Conservation (phyloP, 305 asterid species). For the Fraxinus paxiana region DNA sequence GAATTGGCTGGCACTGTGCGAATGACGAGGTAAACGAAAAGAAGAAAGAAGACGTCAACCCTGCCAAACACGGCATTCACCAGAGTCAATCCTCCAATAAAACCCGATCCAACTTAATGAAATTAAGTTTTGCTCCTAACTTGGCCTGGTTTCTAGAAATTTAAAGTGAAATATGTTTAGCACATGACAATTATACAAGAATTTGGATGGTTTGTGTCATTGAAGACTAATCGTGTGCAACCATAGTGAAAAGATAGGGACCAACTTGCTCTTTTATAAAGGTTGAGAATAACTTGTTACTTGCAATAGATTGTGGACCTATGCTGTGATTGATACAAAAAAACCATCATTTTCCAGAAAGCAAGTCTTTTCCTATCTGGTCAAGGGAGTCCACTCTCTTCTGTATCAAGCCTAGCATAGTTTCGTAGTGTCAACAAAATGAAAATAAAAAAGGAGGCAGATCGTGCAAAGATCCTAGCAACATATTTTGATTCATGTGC, state of each 20-base stretch:
- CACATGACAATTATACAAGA: neutral
- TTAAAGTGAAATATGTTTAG: neutral
- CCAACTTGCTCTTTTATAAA: neutral
- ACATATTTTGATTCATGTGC: too few species aligned
- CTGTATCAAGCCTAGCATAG: too few species aligned
- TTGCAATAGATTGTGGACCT: neutral
- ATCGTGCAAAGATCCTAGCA: too few species aligned
- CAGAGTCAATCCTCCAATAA: neutral
- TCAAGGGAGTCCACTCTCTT: too few species aligned
- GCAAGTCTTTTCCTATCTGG: too few species aligned
- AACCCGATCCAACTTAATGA: neutral
- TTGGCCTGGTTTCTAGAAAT: neutral
- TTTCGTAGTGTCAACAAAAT: too few species aligned
- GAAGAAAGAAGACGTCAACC: neutral
- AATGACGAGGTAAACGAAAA: neutral
- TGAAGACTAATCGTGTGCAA: neutral
- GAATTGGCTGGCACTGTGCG: too few species aligned
- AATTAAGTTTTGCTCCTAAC: neutral
- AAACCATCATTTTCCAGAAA: neutral
- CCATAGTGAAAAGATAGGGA: neutral
- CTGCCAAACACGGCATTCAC: neutral
- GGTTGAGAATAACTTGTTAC: neutral
- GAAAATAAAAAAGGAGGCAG: too few species aligned
- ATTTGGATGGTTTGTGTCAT: neutral
- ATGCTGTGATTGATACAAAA: neutral